phyloP scores from a whole-genome alignment of 768 basidiomycete genomes.

The Serendipita vermifera region DNA sequence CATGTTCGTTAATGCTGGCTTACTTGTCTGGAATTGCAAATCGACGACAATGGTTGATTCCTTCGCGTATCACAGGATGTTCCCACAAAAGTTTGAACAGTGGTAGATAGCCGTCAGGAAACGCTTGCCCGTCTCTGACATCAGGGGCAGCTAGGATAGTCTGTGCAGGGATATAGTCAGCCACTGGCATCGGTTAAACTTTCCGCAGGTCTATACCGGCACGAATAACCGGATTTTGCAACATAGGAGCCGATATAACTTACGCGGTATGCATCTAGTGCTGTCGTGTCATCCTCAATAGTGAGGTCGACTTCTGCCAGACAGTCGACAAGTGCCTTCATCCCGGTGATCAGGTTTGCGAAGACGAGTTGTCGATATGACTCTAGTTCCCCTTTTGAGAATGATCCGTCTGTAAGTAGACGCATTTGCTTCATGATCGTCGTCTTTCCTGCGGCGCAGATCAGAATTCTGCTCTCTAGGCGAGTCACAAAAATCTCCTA shows the following conservation, averaged over 20 bases:
- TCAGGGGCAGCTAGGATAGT: conserved; percentile 57
- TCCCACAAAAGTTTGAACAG: conserved; percentile 62
- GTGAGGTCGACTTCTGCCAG: conserved; percentile 82
- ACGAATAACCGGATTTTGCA: no score
- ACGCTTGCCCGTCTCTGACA: conserved; percentile 67
- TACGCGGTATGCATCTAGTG: neutral
- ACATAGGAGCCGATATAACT: no score
- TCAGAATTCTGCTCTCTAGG: neutral
- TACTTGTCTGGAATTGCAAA: conserved; percentile 87
- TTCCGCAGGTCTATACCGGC: no score
- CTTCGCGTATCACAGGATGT: conserved; percentile 61
- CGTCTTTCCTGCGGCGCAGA: neutral
- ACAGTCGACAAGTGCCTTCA: conserved; percentile 69
- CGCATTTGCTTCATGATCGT: conserved; percentile 71
- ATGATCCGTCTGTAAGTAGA: conserved; percentile 78
- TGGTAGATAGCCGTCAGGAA: conserved; percentile 52
- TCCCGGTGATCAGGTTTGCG: conserved; percentile 78
- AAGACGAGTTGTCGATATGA: conserved; percentile 85
- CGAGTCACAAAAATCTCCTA: conserved; percentile 39
- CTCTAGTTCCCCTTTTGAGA: conserved; percentile 71
- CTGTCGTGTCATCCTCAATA: conserved; percentile 41
- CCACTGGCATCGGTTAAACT: neutral
- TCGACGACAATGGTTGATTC: conserved; percentile 76
- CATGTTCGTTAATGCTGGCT: conserved; percentile 16
- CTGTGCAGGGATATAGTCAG: conserved; percentile 15